These are phyloP conservation scores for Rhizoclosmatium globosum DNA, from an alignment of 192 early-diverging fungal genomes.

Conservation along the genomic window DNA sequence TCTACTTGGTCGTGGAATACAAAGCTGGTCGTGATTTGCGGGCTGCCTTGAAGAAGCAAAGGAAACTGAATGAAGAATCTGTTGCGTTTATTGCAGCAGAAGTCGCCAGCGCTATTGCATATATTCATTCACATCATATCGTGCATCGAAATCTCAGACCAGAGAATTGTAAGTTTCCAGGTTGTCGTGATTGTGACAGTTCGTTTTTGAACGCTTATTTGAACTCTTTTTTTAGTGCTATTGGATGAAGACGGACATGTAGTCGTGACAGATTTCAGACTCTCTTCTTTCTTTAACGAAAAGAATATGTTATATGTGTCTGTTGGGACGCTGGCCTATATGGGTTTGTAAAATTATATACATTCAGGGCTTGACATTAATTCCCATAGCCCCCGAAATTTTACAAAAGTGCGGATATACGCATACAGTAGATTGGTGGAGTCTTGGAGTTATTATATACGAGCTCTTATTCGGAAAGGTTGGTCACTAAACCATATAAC, in stretches of 20 bases:
- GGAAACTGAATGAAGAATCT: conserved; percentile 53
- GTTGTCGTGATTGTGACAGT: conserved; percentile 67
- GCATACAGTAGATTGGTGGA: conserved; percentile 94
- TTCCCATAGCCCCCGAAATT: conserved; percentile 51
- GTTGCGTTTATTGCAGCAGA: conserved; percentile 57
- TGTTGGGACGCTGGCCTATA: conserved; percentile 73
- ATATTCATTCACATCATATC: conserved; percentile 57
- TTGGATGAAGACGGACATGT: conserved; percentile 59
- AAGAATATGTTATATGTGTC: conserved; percentile 51
- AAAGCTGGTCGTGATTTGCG: conserved; percentile 67
- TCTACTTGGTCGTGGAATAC: conserved; percentile 71
- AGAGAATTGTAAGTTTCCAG: conserved; percentile 41
- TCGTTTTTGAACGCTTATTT: conserved; percentile 6
- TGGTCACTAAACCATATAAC: background rate
- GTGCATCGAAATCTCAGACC: conserved; percentile 60
- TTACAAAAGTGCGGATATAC: conserved; percentile 72
- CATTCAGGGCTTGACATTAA: background rate
- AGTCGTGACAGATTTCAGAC: conserved; percentile 61
- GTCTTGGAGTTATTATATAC: conserved; percentile 89
- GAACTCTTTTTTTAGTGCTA: conserved; percentile 37
- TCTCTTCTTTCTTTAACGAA: conserved; percentile 51
- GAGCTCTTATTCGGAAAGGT: conserved; percentile 80
- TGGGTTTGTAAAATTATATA: conserved; percentile 57
- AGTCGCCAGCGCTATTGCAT: conserved; percentile 49
- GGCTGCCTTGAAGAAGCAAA: conserved; percentile 50